Percentiles rank a stretch among this genome's conserved stretches.
Evolutionary conservation across 331 rosid genomes (phyloP).

Genomic region (Phaseolus coccineus): DNA sequence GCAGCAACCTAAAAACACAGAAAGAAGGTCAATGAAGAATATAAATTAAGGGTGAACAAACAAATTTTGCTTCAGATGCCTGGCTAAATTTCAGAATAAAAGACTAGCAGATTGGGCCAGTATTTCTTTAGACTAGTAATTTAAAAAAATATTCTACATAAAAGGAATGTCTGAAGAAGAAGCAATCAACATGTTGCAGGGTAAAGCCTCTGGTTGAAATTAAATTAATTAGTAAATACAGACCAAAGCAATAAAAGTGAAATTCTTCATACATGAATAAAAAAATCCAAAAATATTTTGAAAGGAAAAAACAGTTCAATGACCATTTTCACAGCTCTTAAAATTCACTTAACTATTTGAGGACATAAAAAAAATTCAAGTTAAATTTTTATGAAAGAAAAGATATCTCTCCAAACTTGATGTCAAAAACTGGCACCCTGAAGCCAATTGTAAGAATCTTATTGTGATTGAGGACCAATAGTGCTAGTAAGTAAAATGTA

Average conservation of each 20-base stretch:
- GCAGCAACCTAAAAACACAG: slow-evolving; percentile 78
- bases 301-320: not conserved
- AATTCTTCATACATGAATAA: not conserved
- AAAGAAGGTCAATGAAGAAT: slow-evolving; percentile 38
- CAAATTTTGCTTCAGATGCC: slow-evolving; percentile 27
- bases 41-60: slow-evolving; percentile 27
- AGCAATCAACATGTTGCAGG: slow-evolving; percentile 22
- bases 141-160: slow-evolving; percentile 9
- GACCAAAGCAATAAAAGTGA: slow-evolving; percentile 12
- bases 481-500: slow-evolving; percentile 34
- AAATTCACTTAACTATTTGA: not conserved
- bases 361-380: slow-evolving; percentile 2
- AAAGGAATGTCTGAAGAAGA: slow-evolving; percentile 23
- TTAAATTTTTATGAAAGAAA: not conserved
- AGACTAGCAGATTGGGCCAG: slow-evolving; percentile 25
- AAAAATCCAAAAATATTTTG: slow-evolving; percentile 21
- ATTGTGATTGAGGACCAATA: not conserved
- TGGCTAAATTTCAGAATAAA: slow-evolving; percentile 25
- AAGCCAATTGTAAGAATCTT: not conserved
- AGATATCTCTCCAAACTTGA: slow-evolving; percentile 23
- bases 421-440: slow-evolving; percentile 1
- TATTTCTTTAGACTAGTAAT: slow-evolving; percentile 18
- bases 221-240: slow-evolving; percentile 13
- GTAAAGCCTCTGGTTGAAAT: slow-evolving; percentile 36
- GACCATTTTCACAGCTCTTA: slow-evolving; percentile 22